Evolutionary conservation across 2,329 filamentous ascomycete genomes (phyloP), one percentile per base, ranked within the genome.

Genomic region (Fusarium sacchari): DNA sequence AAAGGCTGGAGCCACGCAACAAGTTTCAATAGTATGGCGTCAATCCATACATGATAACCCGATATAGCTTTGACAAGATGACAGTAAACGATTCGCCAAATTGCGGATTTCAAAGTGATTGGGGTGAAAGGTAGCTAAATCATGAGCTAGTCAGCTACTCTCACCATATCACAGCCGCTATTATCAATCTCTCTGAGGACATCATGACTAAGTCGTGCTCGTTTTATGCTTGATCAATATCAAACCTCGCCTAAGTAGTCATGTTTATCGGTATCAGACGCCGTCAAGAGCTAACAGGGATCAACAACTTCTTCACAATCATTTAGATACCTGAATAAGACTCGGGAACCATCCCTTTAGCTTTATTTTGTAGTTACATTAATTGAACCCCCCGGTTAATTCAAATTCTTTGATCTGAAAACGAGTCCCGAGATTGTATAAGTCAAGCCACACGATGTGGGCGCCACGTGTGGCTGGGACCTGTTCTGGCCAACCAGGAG

Each of bases 361-460:
- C 11, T 20, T n/a, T 20, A 8, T n/a, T 14, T 15, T 12, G 22
- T 4, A 42, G 20, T 22, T 17, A 10, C 15, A 32, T 60, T 20
- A 5, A n/a, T 42, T 6, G n/a, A 22, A n/a, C 1, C 5, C 24
- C 7, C 10, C 5, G 15, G 12, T 32, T 40, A 39, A 32, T 55
- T 50, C 44, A 50, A 64, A 64, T 37, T 18, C 24, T 26, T 46
- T 28, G 53, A 32, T 64, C 14, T 28, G 12, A 7, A 24, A 30
- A 12, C 30, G 22, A 26, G n/a, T 60, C 34, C 18, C 2, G 18
- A 13, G 14, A n/a, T 32, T 13, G 50, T 69, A 8, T 65, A 65
- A 65, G 59, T 92, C 39, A 71, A 67, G 76, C 75, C 75, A 76
- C 76, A 63, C 12, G 6, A 4, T 57, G 43, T 22, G 44, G 12